Evolutionary conservation across 768 basidiomycete genomes (phyloP).

Genomic region (Porpolomopsis calyptriformis): DNA sequence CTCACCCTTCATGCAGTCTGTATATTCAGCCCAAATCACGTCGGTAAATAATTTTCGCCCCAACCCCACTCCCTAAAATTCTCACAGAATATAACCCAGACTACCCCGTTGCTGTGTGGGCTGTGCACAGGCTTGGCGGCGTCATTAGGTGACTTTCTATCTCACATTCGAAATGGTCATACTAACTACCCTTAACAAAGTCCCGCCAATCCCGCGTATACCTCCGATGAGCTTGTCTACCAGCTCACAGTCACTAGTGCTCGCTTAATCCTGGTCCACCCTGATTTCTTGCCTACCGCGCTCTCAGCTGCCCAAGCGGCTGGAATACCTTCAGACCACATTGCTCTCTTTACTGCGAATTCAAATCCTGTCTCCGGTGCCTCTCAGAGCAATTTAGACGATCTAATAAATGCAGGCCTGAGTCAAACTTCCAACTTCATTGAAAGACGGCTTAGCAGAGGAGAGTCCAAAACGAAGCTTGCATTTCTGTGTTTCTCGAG

Average conservation of each 20-base stretch:
- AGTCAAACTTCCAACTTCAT: constrained; percentile 26
- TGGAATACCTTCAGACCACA: constrained; percentile 29
- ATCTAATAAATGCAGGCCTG: constrained; percentile 40
- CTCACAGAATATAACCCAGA: constrained; percentile 22
- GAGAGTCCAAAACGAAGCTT: constrained; percentile 59
- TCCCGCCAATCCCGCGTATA: constrained; percentile 11
- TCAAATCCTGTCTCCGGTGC: background rate
- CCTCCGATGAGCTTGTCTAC: constrained; percentile 10
- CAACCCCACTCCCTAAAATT: background rate
- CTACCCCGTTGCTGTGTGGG: constrained; percentile 44
- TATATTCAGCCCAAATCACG: constrained; percentile 56
- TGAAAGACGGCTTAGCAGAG: constrained; percentile 40
- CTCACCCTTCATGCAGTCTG: constrained; percentile 32
- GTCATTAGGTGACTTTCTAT: constrained; percentile 12
- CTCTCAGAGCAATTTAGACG: constrained; percentile 25
- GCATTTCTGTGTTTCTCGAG: constrained; percentile 68
- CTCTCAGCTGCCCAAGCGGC: constrained; percentile 28
- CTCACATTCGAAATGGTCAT: constrained; percentile 21
- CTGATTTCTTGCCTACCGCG: constrained; percentile 33
- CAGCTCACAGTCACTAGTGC: constrained; percentile 22
- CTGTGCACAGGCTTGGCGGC: constrained; percentile 17
- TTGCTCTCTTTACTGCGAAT: constrained; percentile 33
- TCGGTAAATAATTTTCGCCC: constrained; percentile 34
- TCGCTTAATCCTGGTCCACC: constrained; percentile 43
- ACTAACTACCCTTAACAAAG: constrained; percentile 5